Percentiles rank a stretch among this genome's conserved stretches.
Evolutionary conservation across 2,329 filamentous ascomycete genomes (phyloP).

Genomic region (Microsporum canis): DNA sequence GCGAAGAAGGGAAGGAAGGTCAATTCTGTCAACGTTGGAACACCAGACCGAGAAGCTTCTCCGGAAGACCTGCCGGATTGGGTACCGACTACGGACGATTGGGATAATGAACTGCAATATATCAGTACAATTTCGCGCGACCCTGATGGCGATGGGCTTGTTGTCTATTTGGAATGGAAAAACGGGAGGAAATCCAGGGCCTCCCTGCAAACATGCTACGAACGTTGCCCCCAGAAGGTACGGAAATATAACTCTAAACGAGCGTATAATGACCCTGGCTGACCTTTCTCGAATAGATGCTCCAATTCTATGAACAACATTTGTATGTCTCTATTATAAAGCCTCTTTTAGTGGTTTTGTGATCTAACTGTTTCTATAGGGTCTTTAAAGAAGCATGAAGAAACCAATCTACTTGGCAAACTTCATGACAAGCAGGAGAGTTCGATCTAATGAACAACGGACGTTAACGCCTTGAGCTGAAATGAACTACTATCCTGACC

Average conservation of each 20-base stretch:
- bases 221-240: conserved; percentile 34
- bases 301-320: conserved; percentile 40
- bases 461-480: background rate
- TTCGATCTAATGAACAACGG: background rate
- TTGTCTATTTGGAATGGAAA: conserved; percentile 34
- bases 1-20: conserved; percentile 21
- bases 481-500: background rate
- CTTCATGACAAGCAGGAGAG: background rate
- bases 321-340: conserved; percentile 27
- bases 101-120: conserved; percentile 33
- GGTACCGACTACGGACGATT: conserved; percentile 22
- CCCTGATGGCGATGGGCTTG: conserved; percentile 22
- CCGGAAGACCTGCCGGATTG: conserved; percentile 22
- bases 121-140: conserved; percentile 37
- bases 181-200: conserved; percentile 36
- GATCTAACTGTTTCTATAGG: conserved; percentile 14
- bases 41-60: background rate
- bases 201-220: conserved; percentile 31
- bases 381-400: conserved; percentile 27
- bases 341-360: background rate
- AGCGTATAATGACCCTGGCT: background rate
- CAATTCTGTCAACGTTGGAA: background rate
- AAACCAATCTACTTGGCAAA: background rate
- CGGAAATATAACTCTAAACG: conserved; percentile 4
- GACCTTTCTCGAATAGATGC: conserved; percentile 28